phyloP scores from a whole-genome alignment of 495 filamentous ascomycete genomes.

The Xylaria intraflava region DNA sequence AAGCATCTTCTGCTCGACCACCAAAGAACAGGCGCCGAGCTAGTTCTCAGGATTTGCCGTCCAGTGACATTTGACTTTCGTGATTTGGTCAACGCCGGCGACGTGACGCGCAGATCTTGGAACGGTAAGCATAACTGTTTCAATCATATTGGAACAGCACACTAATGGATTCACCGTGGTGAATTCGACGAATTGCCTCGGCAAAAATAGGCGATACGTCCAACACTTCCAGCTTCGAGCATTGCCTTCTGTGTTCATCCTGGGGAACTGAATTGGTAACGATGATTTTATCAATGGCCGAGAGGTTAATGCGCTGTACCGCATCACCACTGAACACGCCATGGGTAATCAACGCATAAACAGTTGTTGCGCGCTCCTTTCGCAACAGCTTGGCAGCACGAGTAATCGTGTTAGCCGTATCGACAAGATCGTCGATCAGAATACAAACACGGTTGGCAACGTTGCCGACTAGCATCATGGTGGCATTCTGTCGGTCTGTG shows the following conservation, averaged over 20 bases:
- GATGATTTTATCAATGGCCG: constrained; percentile 80
- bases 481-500: constrained; percentile 88
- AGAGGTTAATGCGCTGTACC: constrained; percentile 86
- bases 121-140: constrained; percentile 6
- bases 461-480: constrained; percentile 97
- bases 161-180: constrained; percentile 97
- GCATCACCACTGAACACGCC: constrained; percentile 92
- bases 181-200: constrained; percentile 93
- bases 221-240: constrained; percentile 83
- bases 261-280: constrained; percentile 95
- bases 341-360: constrained; percentile 89
- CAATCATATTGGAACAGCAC: constrained; percentile 90
- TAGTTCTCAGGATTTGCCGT: background rate
- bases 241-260: constrained; percentile 64
- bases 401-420: constrained; percentile 95
- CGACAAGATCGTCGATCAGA: constrained; percentile 87
- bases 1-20: background rate
- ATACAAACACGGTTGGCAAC: constrained; percentile 76
- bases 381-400: constrained; percentile 94
- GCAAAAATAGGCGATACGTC: constrained; percentile 91
- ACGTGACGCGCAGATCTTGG: background rate
- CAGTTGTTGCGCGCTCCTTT: constrained; percentile 79
- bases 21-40: background rate
- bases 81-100: background rate
- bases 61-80: background rate